phyloP scores from a whole-genome alignment of 2,329 filamentous ascomycete species.

The Colletotrichum sp. region DNA sequence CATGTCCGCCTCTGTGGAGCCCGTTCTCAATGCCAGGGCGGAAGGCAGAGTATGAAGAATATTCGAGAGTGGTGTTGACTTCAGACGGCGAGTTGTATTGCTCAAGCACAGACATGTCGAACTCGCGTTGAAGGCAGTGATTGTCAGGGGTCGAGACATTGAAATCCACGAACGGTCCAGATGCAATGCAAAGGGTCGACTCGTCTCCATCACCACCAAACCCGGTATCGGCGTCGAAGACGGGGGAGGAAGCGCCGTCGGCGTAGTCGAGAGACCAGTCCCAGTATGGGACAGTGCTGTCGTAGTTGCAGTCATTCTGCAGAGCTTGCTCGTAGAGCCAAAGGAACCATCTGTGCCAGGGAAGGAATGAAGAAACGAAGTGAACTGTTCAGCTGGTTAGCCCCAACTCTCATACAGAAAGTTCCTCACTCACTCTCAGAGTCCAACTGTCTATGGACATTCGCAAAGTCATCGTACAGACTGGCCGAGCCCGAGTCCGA shows the following conservation, averaged over 20 bases:
- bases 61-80: background rate
- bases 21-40: background rate
- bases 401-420: background rate
- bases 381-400: background rate
- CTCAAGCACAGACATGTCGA: background rate
- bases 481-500: background rate
- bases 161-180: constrained; percentile 28
- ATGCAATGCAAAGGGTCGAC: background rate
- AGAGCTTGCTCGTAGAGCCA: constrained; percentile 33
- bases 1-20: background rate
- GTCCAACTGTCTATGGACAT: background rate
- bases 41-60: background rate
- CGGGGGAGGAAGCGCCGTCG: constrained; percentile 24
- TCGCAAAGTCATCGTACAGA: background rate
- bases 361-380: constrained; percentile 27
- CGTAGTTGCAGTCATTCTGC: constrained; percentile 16
- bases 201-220: constrained; percentile 31
- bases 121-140: background rate
- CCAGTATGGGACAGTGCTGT: constrained; percentile 29
- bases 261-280: constrained; percentile 36
- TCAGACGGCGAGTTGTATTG: background rate
- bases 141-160: constrained; percentile 19
- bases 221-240: constrained; percentile 26
- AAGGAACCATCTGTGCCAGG: constrained; percentile 38
- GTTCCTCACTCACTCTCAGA: background rate